A percentile compares a stretch with the other conserved stretches of the same genome.
Evolutionary conservation across 2,329 filamentous ascomycete genomes (phyloP).

Genomic region (Mollisia scopiformis): DNA sequence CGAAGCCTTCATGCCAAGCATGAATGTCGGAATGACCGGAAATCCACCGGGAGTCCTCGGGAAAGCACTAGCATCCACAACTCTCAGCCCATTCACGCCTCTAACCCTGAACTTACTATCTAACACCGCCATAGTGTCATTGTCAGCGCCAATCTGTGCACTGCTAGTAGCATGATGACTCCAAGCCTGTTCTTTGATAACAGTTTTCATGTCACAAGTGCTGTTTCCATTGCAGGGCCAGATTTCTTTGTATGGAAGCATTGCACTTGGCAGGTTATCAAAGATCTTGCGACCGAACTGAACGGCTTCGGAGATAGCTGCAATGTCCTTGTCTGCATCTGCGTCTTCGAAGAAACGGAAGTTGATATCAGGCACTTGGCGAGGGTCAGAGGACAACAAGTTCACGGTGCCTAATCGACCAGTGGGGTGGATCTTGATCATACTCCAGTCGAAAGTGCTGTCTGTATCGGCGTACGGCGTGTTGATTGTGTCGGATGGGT

Average conservation of each 20-base stretch:
- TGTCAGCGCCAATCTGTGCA: conserved; percentile 55
- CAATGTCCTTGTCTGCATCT: conserved; percentile 36
- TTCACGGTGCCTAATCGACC: conserved; percentile 64
- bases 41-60: conserved; percentile 55
- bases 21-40: conserved; percentile 53
- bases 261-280: conserved; percentile 46
- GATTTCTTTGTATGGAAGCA: conserved; percentile 44
- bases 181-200: conserved; percentile 52
- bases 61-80: conserved; percentile 64
- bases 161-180: conserved; percentile 61
- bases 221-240: conserved; percentile 27
- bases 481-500: conserved; percentile 42
- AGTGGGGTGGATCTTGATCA: conserved; percentile 30
- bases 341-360: conserved; percentile 58
- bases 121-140: conserved; percentile 56
- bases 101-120: conserved; percentile 59
- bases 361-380: conserved; percentile 62
- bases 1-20: conserved; percentile 63
- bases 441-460: conserved; percentile 2
- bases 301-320: conserved; percentile 42
- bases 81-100: conserved; percentile 55
- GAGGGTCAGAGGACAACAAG: conserved; percentile 62
- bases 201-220: conserved; percentile 37
- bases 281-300: conserved; percentile 32
- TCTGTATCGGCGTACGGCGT: conserved; percentile 20